A percentile compares a stretch with the other conserved stretches of the same genome.
phyloP scores from a whole-genome alignment of 768 basidiomycete species.

The Lyophyllum decastes region DNA sequence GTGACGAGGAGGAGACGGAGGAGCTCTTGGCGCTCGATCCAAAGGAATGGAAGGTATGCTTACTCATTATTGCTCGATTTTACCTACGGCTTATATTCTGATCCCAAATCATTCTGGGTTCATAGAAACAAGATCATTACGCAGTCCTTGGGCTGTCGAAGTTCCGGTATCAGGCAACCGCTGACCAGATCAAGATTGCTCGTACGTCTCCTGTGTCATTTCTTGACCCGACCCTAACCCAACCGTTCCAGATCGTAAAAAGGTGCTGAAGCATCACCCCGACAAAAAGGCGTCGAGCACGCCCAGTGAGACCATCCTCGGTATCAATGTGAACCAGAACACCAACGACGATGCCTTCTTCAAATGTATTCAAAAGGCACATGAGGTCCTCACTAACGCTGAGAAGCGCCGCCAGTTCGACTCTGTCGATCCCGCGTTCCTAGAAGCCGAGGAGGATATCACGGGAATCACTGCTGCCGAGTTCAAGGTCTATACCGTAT shows the following conservation, averaged over 20 bases:
- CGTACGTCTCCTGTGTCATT: slow-evolving; percentile 56
- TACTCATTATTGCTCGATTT: background rate
- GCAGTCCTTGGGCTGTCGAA: slow-evolving; percentile 93
- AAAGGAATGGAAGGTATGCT: slow-evolving; percentile 92
- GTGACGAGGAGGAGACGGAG: slow-evolving; percentile 81
- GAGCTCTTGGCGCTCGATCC: slow-evolving; percentile 80
- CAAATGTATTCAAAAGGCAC: slow-evolving; percentile 99
- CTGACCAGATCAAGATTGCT: slow-evolving; percentile 94
- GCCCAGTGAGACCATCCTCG: slow-evolving; percentile 33
- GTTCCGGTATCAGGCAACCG: slow-evolving; percentile 81
- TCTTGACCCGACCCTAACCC: slow-evolving; percentile 1
- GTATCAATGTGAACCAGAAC: slow-evolving; percentile 65
- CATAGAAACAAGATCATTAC: slow-evolving; percentile 97
- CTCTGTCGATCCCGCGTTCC: slow-evolving; percentile 83
- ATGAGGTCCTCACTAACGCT: slow-evolving; percentile 85
- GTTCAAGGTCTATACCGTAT: slow-evolving; percentile 49
- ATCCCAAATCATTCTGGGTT: background rate
- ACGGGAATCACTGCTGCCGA: slow-evolving; percentile 57
- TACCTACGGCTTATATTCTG: background rate
- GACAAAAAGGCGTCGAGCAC: slow-evolving; percentile 79
- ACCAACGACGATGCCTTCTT: slow-evolving; percentile 98
- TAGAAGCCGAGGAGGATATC: slow-evolving; percentile 74
- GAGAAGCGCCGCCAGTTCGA: slow-evolving; percentile 95
- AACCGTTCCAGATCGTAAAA: slow-evolving; percentile 81
- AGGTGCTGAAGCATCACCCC: slow-evolving; percentile 98